These are phyloP conservation scores for Chrysanthemum makinoi DNA, from an alignment of 129 eudicot genomes.

Conservation along the genomic window DNA sequence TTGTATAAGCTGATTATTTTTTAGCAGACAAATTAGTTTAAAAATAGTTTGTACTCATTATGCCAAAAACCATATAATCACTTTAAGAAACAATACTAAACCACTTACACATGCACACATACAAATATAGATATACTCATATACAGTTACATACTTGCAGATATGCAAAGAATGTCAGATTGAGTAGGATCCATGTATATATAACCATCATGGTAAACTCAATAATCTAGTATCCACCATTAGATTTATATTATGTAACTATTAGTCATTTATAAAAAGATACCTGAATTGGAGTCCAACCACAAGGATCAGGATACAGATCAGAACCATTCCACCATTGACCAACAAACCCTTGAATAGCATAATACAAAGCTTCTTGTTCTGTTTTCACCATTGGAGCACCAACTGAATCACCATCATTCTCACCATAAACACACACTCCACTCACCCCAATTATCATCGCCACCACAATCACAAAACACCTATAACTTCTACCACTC, in stretches of 20 bases:
- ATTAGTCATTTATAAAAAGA: neutral
- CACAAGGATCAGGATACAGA: constrained; percentile 98
- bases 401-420: constrained; percentile 28
- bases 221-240: neutral
- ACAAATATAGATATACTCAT: no score
- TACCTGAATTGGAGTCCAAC: constrained; percentile 96
- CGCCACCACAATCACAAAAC: constrained; percentile 20
- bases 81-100: no score
- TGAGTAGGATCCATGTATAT: neutral
- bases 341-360: constrained; percentile 85
- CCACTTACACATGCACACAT: neutral
- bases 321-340: constrained; percentile 93
- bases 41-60: no score
- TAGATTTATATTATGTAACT: neutral
- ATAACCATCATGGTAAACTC: neutral
- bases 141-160: neutral
- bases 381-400: constrained; percentile 81
- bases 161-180: neutral
- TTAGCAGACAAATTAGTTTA: no score
- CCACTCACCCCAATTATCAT: constrained; percentile 25
- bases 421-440: constrained; percentile 36
- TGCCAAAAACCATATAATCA: no score
- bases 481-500: constrained; percentile 17
- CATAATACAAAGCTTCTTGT: constrained; percentile 57
- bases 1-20: no score